Conservation (phyloP, 225 moss, liverwort and hornwort genomes). For the Thuidium tamariscinum region DNA sequence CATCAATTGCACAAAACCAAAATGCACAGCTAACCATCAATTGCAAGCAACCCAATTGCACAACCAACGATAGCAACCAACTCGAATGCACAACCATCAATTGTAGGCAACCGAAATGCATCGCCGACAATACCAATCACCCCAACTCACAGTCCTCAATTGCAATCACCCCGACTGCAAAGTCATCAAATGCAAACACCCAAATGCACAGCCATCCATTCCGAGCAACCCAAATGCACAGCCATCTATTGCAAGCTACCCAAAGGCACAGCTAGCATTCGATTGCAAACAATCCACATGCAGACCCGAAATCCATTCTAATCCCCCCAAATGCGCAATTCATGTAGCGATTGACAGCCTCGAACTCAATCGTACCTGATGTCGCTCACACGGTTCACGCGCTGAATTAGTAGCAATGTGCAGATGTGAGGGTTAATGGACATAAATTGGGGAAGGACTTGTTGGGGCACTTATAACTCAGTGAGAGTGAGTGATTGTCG, state of each 20-base stretch:
- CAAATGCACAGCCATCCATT: too few species aligned
- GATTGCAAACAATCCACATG: neutral
- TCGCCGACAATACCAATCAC: too few species aligned
- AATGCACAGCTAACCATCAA: neutral
- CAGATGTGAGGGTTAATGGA: neutral
- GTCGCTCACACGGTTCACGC: neutral
- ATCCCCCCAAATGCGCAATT: too few species aligned
- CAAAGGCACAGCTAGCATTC: neutral
- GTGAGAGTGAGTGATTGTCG: too few species aligned
- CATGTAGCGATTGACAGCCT: too few species aligned
- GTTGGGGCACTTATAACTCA: neutral
- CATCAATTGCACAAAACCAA: neutral
- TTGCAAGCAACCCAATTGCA: neutral
- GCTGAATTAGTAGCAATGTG: neutral
- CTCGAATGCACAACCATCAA: too few species aligned
- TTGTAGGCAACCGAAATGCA: neutral
- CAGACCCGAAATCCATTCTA: neutral
- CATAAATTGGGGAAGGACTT: too few species aligned
- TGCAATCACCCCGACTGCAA: accelerated
- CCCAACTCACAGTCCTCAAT: too few species aligned
- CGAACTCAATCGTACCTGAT: neutral
- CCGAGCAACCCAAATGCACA: neutral
- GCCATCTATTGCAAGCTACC: accelerated
- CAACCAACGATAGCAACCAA: accelerated
- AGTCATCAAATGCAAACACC: too few species aligned